These are phyloP conservation scores for Akanthomyces lecanii DNA, from an alignment of 2,329 filamentous ascomycete genomes.

Conservation along the genomic window DNA sequence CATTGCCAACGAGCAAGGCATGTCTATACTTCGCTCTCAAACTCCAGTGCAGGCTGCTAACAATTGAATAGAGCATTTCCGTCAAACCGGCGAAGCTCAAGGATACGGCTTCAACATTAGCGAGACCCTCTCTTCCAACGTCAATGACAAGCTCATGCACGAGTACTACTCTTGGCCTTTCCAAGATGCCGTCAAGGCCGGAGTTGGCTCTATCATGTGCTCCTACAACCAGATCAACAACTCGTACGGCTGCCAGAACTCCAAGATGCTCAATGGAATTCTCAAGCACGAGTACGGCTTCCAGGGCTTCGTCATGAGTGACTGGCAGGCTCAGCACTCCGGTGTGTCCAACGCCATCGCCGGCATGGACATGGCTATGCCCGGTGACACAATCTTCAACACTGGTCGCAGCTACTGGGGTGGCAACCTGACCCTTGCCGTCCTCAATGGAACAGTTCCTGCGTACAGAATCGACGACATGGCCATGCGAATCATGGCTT, in stretches of 20 bases:
- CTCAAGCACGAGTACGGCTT: conserved; percentile 78
- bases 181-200: conserved; percentile 64
- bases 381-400: conserved; percentile 75
- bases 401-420: conserved; percentile 75
- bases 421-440: conserved; percentile 77
- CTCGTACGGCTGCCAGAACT: conserved; percentile 76
- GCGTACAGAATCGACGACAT: conserved; percentile 89
- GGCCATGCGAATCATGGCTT: conserved; percentile 75
- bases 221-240: conserved; percentile 78
- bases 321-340: conserved; percentile 73
- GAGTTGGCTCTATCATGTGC: conserved; percentile 61
- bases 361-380: conserved; percentile 86
- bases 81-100: conserved; percentile 54
- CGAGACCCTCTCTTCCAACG: conserved; percentile 56
- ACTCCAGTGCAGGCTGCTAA: conserved; percentile 6
- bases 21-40: background rate
- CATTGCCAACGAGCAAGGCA: conserved; percentile 66
- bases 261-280: conserved; percentile 67
- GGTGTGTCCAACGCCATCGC: conserved; percentile 63
- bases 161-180: conserved; percentile 79
- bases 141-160: conserved; percentile 70
- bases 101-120: conserved; percentile 55
- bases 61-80: conserved; percentile 59
- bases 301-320: conserved; percentile 75
- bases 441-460: conserved; percentile 85